Evolutionary conservation across 2,329 filamentous ascomycete species (phyloP), one percentile per base, ranked within the genome.

Genomic region (Ceratocystis papillata): DNA sequence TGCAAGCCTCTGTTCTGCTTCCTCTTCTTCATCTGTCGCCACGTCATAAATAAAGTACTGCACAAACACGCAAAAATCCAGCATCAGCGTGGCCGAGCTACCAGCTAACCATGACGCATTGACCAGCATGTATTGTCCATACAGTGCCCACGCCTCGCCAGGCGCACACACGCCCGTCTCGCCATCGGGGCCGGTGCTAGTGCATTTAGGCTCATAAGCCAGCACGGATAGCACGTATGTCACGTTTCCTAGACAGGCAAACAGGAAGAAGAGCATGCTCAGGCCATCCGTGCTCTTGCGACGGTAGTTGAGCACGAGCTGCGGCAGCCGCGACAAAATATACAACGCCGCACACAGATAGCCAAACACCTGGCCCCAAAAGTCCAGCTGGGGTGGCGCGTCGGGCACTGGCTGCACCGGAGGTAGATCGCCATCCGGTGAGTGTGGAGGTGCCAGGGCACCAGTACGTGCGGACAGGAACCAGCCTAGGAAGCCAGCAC

Each of bases 261-360:
- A 97, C 25, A 97, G 79, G 78, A 97, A 97, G 77, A 97, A 99
- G 10, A 97, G 81, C 77, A 96, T 86, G 70, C 89, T 93, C 22
- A 99, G 87, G 2, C 94, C 94, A 66, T 97, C 92, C 0, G 92
- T 96, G 55, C 87, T 92, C 77, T 96, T 96, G 69, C 94, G 87
- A 22, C 89, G 85, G 78, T 90, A 96, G 76, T 97, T 99, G 64
- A 97, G 83, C 6, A 96, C 80, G 1, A 99, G 80, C 77, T 99
- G 94, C 0, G 94, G 94, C 5, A 97, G 77, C 7, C 94, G 87
- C 0, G 89, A 94, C 25, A 90, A 90, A 10, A 97, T 88, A 73
- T 99, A 97, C 4, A 96, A 80, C 0, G 84, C 79, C 1, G 94
- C 91, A 76, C 93, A 97, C 61, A 97, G 81, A 76, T 96, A 97